Evolutionary conservation across 371 early-diverging fungal species (phyloP).

Genomic region (Enterocytospora artemiae): DNA sequence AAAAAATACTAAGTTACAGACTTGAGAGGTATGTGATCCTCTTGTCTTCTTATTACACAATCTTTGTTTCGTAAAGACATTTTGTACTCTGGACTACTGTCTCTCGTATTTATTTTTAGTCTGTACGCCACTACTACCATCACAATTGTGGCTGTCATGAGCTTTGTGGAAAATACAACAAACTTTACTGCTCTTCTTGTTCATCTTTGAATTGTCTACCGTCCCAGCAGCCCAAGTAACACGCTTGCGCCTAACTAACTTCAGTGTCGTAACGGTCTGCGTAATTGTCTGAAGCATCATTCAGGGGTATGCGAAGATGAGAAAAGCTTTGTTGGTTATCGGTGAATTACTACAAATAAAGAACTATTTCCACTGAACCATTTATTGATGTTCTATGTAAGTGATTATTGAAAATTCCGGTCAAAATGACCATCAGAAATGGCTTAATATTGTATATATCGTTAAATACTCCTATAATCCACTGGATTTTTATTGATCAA

Average conservation of each 20-base stretch:
- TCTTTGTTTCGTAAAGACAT: not conserved
- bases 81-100: slow-evolving; percentile 10
- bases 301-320: not conserved
- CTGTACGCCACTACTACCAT: slow-evolving; percentile 24
- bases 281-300: slow-evolving; percentile 9
- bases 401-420: too few species aligned
- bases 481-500: too few species aligned
- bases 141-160: too few species aligned
- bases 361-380: too few species aligned
- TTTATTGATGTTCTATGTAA: too few species aligned
- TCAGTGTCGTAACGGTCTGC: slow-evolving; percentile 16
- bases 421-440: too few species aligned
- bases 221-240: slow-evolving; percentile 55
- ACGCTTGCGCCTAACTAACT: slow-evolving; percentile 34
- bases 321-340: not conserved
- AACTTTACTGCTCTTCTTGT: slow-evolving; percentile 53
- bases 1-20: too few species aligned
- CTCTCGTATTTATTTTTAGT: slow-evolving; percentile 51
- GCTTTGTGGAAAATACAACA: slow-evolving; percentile 55
- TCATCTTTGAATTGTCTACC: slow-evolving; percentile 55
- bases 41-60: too few species aligned
- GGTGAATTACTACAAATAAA: slow-evolving; percentile 5
- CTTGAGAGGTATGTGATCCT: too few species aligned
- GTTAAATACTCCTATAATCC: too few species aligned
- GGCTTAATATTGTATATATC: too few species aligned